Evolutionary conservation across 331 rosid genomes (phyloP), one percentile per base, ranked within the genome.

Genomic region (Pyracantha coccinea): DNA sequence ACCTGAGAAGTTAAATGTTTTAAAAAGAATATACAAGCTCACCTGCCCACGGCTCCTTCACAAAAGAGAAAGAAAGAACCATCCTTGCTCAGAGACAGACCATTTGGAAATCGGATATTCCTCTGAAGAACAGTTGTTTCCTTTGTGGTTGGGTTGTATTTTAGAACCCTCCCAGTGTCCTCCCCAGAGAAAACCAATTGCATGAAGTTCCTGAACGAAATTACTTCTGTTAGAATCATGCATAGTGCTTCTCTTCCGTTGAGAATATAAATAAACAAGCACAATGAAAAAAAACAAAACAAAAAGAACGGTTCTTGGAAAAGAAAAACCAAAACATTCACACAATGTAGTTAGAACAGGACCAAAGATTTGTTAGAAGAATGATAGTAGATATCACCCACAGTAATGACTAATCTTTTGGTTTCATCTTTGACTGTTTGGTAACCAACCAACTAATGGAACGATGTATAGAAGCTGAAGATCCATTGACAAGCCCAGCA

Each of bases 61-160:
- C 87, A 87, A 21, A 88, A 87, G 82, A 90, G 79, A 53, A 94
- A 88, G 89, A 90, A 94, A 68, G 93, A 86, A 61, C 97, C 88
- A 24, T 94, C 99, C 83, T 90, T 92, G 90, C 97, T 94, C 57
- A 94, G 84, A 75, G 99, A 87, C 78, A 90, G 60, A 68, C 99
- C 99, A 84, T 94, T 94, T 20, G 99, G 93, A 74, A 94, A 94
- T 75, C 85, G 91, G 83, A 90, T 3, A 77, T 89, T 86, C 77
- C 90, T 81, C 54, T 78, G 19, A 72, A 94, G 99, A 81, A 94
- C 97, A 19, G 85, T 83, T 79, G 96, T 87, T 90, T 92, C 92
- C 82, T 83, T 81, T 11, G 97, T 90, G 74, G 75, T 50, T 60
- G 92, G 80, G 79, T 88, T 83, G 87, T 91, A 94, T 72, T 88